Conservation (phyloP, 2,329 filamentous ascomycete genomes). For the Bipolaris victoriae region DNA sequence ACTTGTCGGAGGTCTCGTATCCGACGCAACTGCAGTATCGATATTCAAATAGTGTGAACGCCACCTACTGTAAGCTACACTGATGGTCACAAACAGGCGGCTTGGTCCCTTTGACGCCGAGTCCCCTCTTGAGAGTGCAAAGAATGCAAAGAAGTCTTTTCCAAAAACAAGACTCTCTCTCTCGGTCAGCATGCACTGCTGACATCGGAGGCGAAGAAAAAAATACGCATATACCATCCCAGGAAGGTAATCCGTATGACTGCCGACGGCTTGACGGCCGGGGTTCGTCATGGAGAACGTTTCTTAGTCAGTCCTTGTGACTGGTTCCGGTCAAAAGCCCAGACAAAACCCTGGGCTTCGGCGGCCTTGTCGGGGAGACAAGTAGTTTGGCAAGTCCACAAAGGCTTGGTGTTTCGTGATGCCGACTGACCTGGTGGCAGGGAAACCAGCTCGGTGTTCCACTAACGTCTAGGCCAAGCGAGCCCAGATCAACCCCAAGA, state of each 20-base stretch:
- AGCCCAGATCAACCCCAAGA: constrained; percentile 24
- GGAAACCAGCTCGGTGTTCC: constrained; percentile 14
- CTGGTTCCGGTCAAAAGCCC: constrained; percentile 19
- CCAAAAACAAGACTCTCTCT: background rate
- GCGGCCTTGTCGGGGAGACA: constrained; percentile 26
- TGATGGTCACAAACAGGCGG: background rate
- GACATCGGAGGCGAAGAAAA: background rate
- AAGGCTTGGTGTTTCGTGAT: constrained; percentile 25
- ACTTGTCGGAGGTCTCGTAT: constrained; percentile 8
- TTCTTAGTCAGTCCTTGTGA: constrained; percentile 13
- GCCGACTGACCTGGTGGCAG: constrained; percentile 16
- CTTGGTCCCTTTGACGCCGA: background rate
- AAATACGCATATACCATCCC: background rate
- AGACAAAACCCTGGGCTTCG: constrained; percentile 15
- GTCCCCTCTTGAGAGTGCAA: background rate
- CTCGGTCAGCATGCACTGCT: background rate
- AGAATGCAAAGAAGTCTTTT: background rate
- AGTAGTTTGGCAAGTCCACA: constrained; percentile 34
- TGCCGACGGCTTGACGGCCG: constrained; percentile 15
- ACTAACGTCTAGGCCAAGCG: constrained; percentile 29
- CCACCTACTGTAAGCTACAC: too few relatives aligned
- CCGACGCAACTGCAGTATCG: constrained; percentile 8
- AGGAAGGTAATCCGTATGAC: constrained; percentile 13
- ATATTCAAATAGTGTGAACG: background rate
- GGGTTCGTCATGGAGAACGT: background rate